phyloP scores from a whole-genome alignment of 2,329 filamentous ascomycete genomes.

The Sporothrix humicola region DNA sequence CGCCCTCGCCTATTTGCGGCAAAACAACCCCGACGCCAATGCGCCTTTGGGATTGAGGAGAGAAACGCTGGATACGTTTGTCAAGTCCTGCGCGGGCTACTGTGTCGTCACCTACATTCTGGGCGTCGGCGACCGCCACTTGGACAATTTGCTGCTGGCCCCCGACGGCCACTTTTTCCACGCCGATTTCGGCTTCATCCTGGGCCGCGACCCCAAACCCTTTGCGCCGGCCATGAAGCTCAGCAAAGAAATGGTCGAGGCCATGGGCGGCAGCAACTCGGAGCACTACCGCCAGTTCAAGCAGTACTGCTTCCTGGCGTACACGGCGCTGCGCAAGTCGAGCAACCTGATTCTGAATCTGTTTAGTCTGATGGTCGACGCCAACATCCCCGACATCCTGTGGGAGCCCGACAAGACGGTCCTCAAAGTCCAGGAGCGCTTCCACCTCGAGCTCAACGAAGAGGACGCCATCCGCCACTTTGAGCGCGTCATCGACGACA shows the following conservation, averaged over 20 bases:
- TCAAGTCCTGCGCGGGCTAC: constrained; percentile 95
- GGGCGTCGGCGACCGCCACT: constrained; percentile 91
- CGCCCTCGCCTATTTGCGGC: constrained; percentile 81
- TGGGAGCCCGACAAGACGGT: constrained; percentile 93
- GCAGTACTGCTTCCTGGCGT: constrained; percentile 94
- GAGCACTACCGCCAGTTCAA: constrained; percentile 88
- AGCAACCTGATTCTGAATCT: constrained; percentile 91
- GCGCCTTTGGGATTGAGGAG: too few species aligned
- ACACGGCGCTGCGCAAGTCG: constrained; percentile 86
- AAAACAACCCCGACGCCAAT: constrained; percentile 84
- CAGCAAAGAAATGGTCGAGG: constrained; percentile 97
- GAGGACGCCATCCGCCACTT: constrained; percentile 90
- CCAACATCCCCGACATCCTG: constrained; percentile 93
- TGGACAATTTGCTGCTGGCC: constrained; percentile 91
- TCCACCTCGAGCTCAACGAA: constrained; percentile 88
- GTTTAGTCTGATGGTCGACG: constrained; percentile 96
- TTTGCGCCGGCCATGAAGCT: constrained; percentile 98
- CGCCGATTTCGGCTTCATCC: constrained; percentile 96
- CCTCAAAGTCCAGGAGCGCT: constrained; percentile 90
- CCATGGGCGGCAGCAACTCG: constrained; percentile 86
- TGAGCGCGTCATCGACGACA: constrained; percentile 88
- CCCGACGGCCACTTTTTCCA: constrained; percentile 97
- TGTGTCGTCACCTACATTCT: constrained; percentile 98
- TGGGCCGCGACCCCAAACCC: constrained; percentile 94
- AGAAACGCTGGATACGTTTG: constrained; percentile 92